Conservation (phyloP, 148 eudicot genomes). For the Silene uniflora region DNA sequence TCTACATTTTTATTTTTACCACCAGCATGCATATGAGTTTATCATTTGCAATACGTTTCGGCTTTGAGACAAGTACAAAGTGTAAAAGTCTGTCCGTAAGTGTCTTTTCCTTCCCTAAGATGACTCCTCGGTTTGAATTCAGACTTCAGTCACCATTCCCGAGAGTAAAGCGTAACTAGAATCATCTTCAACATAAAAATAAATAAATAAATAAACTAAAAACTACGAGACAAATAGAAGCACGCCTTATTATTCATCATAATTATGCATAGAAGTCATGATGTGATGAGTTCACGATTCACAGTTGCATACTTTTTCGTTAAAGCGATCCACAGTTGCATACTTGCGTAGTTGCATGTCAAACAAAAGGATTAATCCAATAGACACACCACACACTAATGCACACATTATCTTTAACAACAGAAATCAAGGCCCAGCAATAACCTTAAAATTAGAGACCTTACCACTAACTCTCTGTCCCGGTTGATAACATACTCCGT, state of each 20-base stretch:
- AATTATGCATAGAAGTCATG: not conserved
- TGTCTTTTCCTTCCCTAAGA: not conserved
- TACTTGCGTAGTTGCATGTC: not conserved
- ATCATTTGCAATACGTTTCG: not conserved
- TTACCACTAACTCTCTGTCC: constrained; percentile 76
- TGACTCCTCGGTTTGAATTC: not conserved
- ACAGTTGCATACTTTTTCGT: too few species aligned
- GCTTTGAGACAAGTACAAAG: not conserved
- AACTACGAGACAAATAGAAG: not conserved
- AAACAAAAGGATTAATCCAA: not conserved
- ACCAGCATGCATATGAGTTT: not conserved
- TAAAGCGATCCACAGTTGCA: not conserved
- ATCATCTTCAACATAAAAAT: not conserved
- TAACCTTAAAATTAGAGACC: not conserved
- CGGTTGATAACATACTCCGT: constrained; percentile 92
- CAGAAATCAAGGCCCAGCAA: not conserved
- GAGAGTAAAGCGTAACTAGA: not conserved
- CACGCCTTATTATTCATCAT: not conserved
- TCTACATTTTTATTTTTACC: not conserved
- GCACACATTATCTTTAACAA: not conserved
- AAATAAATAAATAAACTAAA: not conserved
- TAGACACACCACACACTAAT: not conserved
- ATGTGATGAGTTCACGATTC: not conserved
- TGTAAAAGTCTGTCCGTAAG: not conserved
- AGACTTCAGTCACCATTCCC: not conserved